Evolutionary conservation across 2,329 filamentous ascomycete genomes (phyloP), one percentile per base, ranked within the genome.

Genomic region (Ceratocystis ficicola): DNA sequence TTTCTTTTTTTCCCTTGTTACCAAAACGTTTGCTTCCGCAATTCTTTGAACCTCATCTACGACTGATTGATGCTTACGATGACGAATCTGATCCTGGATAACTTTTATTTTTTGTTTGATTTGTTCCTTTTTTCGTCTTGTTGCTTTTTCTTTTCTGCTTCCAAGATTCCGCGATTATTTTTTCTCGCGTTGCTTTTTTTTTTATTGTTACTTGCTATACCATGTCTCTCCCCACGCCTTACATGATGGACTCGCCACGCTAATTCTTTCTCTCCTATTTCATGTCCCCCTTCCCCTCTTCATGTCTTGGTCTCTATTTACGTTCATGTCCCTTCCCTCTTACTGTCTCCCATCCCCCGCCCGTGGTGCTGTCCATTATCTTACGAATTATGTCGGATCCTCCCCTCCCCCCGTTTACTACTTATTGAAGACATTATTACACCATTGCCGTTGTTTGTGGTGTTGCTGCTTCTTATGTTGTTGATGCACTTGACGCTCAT

Each of bases 361-460:
- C 28, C 44, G 44, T 64, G 50, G 62, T 55, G 62, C 30, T 57
- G 44, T 62, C 62, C 44, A 61, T 67, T 62, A 64, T 65, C 25
- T 67, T 59, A 67, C 55, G 65, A 67, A 67, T 67, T 67, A 67
- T 67, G 65, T 67, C 62, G 65, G 62, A 67, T 66, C 65, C 36
- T 10, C 36, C 36, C 12, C 10, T 1, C 36, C 36, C 36, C 44
- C 64, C 20, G 57, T 65, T 46, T 46, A 22, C 44, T 60, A 46
- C 55, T 46, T 46, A 25, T 44, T 25, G 44, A 28, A 44, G 48
- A 32, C 20, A 55, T 44, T 55, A 28, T 57, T 48, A 30, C 17
- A n/a, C 52, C 15, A 41, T 64, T 59, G 25, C 32, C 12, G 8
- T 20, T 50, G 48, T 50, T 22, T 22, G n/a, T 20, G 17, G 48